Evolutionary conservation across 345 rosid genomes (phyloP).

Genomic region (Populus ilicifolia): DNA sequence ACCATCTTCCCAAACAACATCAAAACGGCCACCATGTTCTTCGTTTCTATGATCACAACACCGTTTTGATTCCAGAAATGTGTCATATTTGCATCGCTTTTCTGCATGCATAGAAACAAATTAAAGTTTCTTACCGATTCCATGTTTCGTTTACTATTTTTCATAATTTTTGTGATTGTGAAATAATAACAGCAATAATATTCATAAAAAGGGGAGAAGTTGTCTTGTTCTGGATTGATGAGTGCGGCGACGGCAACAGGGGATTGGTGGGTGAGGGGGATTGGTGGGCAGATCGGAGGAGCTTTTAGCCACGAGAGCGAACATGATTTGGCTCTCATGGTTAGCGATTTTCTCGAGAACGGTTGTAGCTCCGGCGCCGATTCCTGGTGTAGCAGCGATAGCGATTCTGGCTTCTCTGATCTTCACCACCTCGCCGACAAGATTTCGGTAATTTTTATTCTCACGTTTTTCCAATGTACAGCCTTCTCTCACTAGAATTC

Average conservation of each 20-base stretch:
- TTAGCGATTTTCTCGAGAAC: constrained; percentile 76
- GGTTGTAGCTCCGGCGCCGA: constrained; percentile 56
- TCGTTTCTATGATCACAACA: neutral
- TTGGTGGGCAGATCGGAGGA: constrained; percentile 34
- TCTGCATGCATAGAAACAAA: neutral
- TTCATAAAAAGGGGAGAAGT: neutral
- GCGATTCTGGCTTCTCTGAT: constrained; percentile 76
- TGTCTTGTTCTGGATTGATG: neutral
- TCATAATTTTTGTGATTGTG: neutral
- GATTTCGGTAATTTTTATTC: constrained; percentile 47
- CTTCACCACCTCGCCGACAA: constrained; percentile 67
- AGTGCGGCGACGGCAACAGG: constrained; percentile 44
- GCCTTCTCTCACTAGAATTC: neutral
- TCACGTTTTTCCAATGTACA: neutral
- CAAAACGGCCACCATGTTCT: neutral
- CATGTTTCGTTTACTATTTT: neutral
- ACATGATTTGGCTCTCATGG: constrained; percentile 81
- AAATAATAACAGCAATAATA: neutral
- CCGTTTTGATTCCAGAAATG: neutral
- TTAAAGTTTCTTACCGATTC: neutral
- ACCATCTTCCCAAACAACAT: neutral
- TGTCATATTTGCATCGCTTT: neutral
- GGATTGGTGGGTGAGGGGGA: constrained; percentile 34
- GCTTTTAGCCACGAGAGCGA: constrained; percentile 83
- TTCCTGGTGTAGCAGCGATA: constrained; percentile 80